Evolutionary conservation across 2,329 filamentous ascomycete species (phyloP).

Genomic region (Amesomyces nigricolor): DNA sequence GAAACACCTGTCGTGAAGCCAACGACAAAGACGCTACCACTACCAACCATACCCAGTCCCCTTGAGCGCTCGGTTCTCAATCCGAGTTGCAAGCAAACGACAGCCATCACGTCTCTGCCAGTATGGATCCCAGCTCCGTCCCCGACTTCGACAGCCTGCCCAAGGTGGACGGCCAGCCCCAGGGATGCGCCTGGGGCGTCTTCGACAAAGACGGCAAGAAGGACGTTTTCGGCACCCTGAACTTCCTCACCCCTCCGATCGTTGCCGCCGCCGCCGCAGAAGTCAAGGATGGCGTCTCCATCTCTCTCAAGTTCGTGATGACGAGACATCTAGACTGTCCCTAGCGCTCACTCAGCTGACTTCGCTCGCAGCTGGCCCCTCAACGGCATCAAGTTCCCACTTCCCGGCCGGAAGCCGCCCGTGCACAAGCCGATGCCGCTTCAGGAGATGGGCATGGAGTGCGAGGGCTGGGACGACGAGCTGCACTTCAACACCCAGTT

Average conservation of each 20-base stretch:
- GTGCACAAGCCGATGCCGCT: conserved; percentile 36
- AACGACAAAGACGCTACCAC: no score
- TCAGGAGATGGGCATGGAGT: conserved; percentile 27
- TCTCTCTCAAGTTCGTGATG: conserved; percentile 46
- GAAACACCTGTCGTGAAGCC: no score
- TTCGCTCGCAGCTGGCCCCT: conserved; percentile 35
- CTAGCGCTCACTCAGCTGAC: not conserved
- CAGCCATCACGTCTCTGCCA: no score
- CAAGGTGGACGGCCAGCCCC: conserved; percentile 38
- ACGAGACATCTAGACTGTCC: not conserved
- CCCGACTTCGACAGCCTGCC: conserved; percentile 43
- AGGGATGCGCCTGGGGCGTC: conserved; percentile 48
- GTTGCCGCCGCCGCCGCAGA: conserved; percentile 39
- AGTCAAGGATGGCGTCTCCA: conserved; percentile 43
- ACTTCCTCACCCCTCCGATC: conserved; percentile 45
- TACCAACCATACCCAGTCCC: no score
- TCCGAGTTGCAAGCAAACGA: no score
- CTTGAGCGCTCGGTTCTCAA: no score
- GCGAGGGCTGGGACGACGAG: conserved; percentile 43
- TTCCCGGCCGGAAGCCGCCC: conserved; percentile 33
- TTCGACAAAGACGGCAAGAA: conserved; percentile 46
- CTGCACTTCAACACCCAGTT: conserved; percentile 51
- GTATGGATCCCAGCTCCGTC: conserved; percentile 26
- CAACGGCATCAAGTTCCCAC: conserved; percentile 36
- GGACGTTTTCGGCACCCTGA: conserved; percentile 47